Evolutionary conservation across 345 rosid genomes (phyloP).

Genomic region (Melaleuca alternifolia): DNA sequence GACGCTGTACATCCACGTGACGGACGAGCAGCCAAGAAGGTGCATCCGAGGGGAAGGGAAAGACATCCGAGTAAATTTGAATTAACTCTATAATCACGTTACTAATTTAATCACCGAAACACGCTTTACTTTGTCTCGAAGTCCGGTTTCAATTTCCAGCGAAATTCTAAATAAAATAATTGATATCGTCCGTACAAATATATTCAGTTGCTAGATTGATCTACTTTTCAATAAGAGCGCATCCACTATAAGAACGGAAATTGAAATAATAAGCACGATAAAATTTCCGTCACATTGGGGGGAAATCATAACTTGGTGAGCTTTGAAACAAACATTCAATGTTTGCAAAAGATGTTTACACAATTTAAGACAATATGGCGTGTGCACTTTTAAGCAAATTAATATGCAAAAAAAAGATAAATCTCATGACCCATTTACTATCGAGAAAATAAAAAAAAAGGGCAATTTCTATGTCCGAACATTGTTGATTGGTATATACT

Average conservation of each 20-base stretch:
- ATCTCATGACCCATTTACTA: not conserved
- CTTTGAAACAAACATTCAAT: rapidly evolving
- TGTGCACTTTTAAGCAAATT: not conserved
- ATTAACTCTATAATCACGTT: not conserved
- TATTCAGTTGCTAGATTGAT: rapidly evolving
- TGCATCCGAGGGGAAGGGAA: not conserved
- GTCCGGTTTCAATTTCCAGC: not conserved
- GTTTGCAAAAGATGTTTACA: not conserved
- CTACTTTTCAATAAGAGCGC: rapidly evolving
- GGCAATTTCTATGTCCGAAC: not conserved
- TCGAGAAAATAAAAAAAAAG: not conserved
- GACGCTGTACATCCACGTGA: not conserved
- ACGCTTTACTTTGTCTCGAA: not conserved
- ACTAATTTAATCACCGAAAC: not conserved
- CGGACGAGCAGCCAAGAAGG: not conserved
- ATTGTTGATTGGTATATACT: not conserved
- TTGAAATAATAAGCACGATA: not conserved
- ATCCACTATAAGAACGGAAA: not conserved
- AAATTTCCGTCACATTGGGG: not conserved
- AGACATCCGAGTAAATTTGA: not conserved
- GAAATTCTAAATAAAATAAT: not conserved
- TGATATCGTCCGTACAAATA: not conserved
- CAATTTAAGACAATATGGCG: not conserved
- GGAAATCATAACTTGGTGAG: not conserved
- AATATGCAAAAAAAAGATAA: not conserved